These are phyloP conservation scores for Climacium dendroides DNA, from an alignment of 225 moss, liverwort and hornwort genomes.

Conservation along the genomic window DNA sequence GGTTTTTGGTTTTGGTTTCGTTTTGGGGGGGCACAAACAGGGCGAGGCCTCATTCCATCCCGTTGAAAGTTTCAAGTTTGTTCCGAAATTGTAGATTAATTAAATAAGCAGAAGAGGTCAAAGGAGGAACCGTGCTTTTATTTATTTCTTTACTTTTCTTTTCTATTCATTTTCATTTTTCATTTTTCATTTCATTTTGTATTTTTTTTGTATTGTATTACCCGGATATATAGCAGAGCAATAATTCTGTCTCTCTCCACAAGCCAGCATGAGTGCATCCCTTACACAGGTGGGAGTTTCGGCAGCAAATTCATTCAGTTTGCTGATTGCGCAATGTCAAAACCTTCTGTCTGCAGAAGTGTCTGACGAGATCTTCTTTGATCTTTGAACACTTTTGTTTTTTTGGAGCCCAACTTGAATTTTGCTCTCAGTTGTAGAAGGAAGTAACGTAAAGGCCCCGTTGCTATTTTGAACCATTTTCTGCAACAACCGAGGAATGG, in stretches of 20 bases:
- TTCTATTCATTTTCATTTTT: not conserved
- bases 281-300: not conserved
- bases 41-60: not conserved
- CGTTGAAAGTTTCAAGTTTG: not conserved
- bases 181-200: too few species aligned
- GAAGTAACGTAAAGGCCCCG: not conserved
- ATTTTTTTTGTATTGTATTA: not conserved
- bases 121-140: not conserved
- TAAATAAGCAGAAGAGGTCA: not conserved
- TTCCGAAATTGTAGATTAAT: not conserved
- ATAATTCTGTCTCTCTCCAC: not conserved
- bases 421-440: not conserved
- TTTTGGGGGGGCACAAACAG: not conserved
- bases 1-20: fast-evolving
- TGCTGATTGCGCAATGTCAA: not conserved
- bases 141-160: not conserved
- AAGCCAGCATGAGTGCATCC: not conserved
- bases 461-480: not conserved
- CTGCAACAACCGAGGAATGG: not conserved
- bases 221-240: not conserved
- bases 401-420: not conserved
- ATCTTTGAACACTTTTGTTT: not conserved
- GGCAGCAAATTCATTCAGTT: not conserved
- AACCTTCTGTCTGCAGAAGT: not conserved
- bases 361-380: not conserved